Evolutionary conservation across 805 yeast genomes (phyloP), one percentile per base, ranked within the genome.

Genomic region (Starmera amethionina): DNA sequence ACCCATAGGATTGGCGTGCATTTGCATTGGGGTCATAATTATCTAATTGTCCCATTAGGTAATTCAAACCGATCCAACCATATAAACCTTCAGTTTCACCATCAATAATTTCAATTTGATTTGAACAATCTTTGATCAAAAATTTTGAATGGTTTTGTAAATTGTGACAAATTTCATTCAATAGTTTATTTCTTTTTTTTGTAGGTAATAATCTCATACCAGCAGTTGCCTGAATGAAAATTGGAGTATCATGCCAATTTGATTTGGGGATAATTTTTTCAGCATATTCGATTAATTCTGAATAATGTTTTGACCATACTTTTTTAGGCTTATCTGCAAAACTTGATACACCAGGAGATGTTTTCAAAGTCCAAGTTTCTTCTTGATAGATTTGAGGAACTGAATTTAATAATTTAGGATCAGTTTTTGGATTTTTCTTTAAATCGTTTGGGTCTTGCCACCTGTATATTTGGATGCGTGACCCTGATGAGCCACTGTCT

Each of bases 401-500:
- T 1, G 87, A 73, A 5, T 65, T 65, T 35, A 75, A 50, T n/a
- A 15, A 30, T 8, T 30, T n/a, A 0, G 59, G 55, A 27, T 69
- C 67, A 9, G 43, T 45, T 4, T 58, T 40, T 1, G 62, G 45
- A 27, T 52, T 50, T 15, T 54, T 56, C 27, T 58, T 65, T 16
- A 56, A 41, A 34, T 56, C 56, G 2, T 49, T 46, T 1, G 79
- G 67, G 49, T 79, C 78, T 12, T 72, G 71, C 96, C 96, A 90
- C 44, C 72, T 68, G 57, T 85, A 90, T 10, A 90, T 74, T 58
- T 86, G 89, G 13, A 84, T 70, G 40, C 98, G 67, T 4, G 97
- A 87, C 2, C 98, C 98, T 0, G 95, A 84, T 1, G 97, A 88
- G 1, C 98, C 98, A 0, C 97, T 87, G 60, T 90, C 98, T 3